Evolutionary conservation across 2,329 filamentous ascomycete species (phyloP), one percentile per base, ranked within the genome.

Genomic region (Ceratocystis huliohia): DNA sequence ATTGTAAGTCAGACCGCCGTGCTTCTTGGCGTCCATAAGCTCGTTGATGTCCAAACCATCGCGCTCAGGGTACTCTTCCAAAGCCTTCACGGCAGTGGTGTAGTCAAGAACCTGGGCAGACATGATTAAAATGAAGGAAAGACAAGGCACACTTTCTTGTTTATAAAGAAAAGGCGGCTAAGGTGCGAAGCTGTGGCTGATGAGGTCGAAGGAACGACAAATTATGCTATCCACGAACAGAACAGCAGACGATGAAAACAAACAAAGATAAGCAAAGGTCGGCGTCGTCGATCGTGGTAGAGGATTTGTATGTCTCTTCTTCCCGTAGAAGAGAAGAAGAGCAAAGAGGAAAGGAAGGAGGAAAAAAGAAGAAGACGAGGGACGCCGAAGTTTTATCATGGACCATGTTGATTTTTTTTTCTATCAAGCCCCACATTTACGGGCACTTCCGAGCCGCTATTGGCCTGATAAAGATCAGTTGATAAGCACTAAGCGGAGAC

Each of bases 1-100:
- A 78, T 99, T 99, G 84, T 96, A 99, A 68, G 93, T 97, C 74
- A 99, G 82, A 73, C 94, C 94, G 69, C 94, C 94, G 74, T 92
- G 89, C 78, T 87, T 88, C 80, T 88, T 88, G 71, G 93, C 92
- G 80, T 99, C 89, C 76, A 97, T 85, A 72, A 99, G 83, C 70
- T 91, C 87, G 74, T 91, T 81, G 73, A 95, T 85, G 75, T 91
- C 85, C 72, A 99, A 87, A 68, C 94, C 94, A 84, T 99, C 94
- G 72, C 80, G 82, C 75, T 82, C 82, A 71, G 86, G 75, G 77
- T 96, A 96, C 74, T 93, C 85, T 76, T 88, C 83, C 76, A 97
- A 83, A 71, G 92, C 79, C 74, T 95, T 87, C 70, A 92, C 79
- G 70, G 93, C 94, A 74, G 81, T 87, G 74, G 81, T 80, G 80